Evolutionary conservation across 139 green algal species (phyloP).

Genomic region (Choricystis sp.): DNA sequence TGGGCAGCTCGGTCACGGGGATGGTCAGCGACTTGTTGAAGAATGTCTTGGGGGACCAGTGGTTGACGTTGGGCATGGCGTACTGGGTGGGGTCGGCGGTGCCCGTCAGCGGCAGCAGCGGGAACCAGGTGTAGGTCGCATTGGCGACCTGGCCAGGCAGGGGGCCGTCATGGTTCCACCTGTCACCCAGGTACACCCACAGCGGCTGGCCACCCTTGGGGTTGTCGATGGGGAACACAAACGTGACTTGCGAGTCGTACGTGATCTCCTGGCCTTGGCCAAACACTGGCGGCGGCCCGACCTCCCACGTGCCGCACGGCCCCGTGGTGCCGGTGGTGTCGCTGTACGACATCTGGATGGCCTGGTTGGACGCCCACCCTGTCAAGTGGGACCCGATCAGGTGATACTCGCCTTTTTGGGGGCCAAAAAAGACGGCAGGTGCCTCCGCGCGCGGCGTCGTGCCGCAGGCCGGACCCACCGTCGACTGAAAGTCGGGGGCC

Average conservation of each 20-base stretch:
- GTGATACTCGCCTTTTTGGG: background rate
- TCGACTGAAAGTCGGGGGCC: background rate
- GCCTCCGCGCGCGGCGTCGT: background rate
- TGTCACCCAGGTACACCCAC: constrained; percentile 11
- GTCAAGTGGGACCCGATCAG: constrained; percentile 7
- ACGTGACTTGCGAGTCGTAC: constrained; percentile 3
- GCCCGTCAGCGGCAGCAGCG: background rate
- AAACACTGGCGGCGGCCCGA: background rate
- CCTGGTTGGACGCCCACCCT: constrained; percentile 6
- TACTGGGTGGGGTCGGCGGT: background rate
- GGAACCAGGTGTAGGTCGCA: constrained; percentile 6
- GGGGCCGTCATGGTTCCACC: constrained; percentile 6
- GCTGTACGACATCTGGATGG: background rate
- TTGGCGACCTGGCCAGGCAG: background rate
- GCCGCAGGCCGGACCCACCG: background rate
- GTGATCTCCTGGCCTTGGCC: background rate
- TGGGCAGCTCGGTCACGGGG: too few species aligned
- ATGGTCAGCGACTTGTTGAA: too few species aligned
- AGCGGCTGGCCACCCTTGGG: background rate
- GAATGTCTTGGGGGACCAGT: background rate
- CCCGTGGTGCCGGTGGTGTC: background rate
- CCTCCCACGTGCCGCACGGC: background rate
- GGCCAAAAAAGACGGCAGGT: constrained; percentile 3
- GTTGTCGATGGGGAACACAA: constrained; percentile 1
- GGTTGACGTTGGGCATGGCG: background rate